Evolutionary conservation across 192 early-diverging fungal species (phyloP).

Genomic region (Coemansia sp.): DNA sequence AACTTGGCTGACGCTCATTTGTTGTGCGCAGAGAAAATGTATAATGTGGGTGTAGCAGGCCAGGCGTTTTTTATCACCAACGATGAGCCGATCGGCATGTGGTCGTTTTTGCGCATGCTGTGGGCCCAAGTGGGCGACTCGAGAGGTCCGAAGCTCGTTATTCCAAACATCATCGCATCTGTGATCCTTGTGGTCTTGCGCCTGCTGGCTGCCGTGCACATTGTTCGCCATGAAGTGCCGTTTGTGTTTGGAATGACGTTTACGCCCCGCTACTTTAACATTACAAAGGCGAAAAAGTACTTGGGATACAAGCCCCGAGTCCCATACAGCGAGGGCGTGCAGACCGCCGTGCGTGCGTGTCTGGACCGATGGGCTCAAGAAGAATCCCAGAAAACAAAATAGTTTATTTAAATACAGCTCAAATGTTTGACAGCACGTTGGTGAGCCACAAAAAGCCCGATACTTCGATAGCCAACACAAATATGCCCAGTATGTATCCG

Average conservation of each 20-base stretch:
- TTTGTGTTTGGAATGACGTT: slow-evolving; percentile 76
- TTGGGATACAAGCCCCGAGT: slow-evolving; percentile 67
- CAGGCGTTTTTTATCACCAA: slow-evolving; percentile 92
- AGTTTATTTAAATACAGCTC: slow-evolving; percentile 1
- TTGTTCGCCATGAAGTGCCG: slow-evolving; percentile 74
- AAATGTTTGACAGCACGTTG: slow-evolving; percentile 21
- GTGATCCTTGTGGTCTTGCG: slow-evolving; percentile 62
- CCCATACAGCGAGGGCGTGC: slow-evolving; percentile 57
- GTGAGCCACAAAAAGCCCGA: slow-evolving; percentile 55
- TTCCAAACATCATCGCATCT: slow-evolving; percentile 68
- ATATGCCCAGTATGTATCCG: slow-evolving; percentile 60
- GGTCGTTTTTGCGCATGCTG: slow-evolving; percentile 78
- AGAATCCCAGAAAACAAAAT: slow-evolving; percentile 12
- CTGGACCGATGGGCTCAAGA: slow-evolving; percentile 47
- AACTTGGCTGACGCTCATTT: slow-evolving; percentile 93
- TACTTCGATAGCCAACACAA: slow-evolving; percentile 45
- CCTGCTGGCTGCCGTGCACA: slow-evolving; percentile 59
- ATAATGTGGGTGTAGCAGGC: slow-evolving; percentile 52
- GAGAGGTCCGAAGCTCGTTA: slow-evolving; percentile 59
- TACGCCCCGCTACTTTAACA: slow-evolving; percentile 84
- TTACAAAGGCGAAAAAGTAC: slow-evolving; percentile 75
- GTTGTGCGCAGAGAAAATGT: slow-evolving; percentile 76
- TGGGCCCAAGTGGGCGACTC: slow-evolving; percentile 63
- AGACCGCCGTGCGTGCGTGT: slow-evolving; percentile 51
- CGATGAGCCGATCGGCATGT: slow-evolving; percentile 84